A percentile compares a stretch with the other conserved stretches of the same genome.
phyloP scores from a whole-genome alignment of 495 filamentous ascomycete species.

The Cryomyces antarcticus region DNA sequence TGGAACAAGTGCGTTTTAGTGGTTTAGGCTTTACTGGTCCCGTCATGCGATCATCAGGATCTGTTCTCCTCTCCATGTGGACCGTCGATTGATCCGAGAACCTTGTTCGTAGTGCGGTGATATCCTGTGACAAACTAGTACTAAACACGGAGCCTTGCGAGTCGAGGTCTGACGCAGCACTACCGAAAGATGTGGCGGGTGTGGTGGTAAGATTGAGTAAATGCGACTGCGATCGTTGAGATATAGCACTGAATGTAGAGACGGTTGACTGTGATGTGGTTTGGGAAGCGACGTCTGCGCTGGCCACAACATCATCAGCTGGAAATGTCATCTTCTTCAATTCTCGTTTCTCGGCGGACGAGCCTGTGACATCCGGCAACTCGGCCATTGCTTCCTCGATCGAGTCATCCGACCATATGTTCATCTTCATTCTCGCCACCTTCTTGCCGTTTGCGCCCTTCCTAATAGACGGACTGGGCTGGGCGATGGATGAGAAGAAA shows the following conservation, averaged over 20 bases:
- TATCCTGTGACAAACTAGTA: constrained; percentile 3
- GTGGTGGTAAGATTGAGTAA: not conserved
- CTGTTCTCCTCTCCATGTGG: not conserved
- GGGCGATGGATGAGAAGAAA: constrained; percentile 30
- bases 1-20: not conserved
- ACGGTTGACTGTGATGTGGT: not conserved
- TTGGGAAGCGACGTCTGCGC: not conserved
- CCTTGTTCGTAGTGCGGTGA: constrained; percentile 2
- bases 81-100: not conserved
- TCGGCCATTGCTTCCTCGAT: constrained; percentile 39
- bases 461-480: constrained; percentile 30
- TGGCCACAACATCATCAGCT: constrained; percentile 5
- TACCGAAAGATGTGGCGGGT: constrained; percentile 2
- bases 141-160: constrained; percentile 1
- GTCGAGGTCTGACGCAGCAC: not conserved
- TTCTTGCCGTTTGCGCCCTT: constrained; percentile 26
- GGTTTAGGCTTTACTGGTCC: not conserved
- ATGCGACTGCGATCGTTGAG: not conserved
- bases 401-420: constrained; percentile 48
- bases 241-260: not conserved
- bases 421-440: constrained; percentile 28
- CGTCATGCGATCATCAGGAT: not conserved
- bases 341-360: constrained; percentile 11
- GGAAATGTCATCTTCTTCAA: constrained; percentile 14
- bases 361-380: constrained; percentile 21